Conservation (phyloP, 441 rosid genomes). For the Hura crepitans region DNA sequence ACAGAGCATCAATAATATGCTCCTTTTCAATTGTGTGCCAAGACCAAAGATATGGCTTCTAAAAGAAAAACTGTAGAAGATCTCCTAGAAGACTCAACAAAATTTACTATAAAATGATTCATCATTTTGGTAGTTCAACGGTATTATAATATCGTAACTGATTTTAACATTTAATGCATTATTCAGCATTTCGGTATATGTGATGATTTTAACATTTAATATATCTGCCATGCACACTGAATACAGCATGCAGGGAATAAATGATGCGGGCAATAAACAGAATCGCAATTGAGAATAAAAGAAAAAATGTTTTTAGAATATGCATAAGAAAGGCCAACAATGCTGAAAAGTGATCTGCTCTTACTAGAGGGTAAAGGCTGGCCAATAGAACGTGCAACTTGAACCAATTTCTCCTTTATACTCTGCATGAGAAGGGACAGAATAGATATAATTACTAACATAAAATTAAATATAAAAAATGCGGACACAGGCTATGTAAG, state of each 20-base stretch:
- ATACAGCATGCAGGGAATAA: background rate
- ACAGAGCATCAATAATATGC: background rate
- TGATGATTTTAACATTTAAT: background rate
- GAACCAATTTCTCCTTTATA: conserved; percentile 61
- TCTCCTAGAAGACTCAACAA: background rate
- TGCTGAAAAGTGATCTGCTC: conserved; percentile 15
- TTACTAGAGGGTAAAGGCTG: conserved; percentile 44
- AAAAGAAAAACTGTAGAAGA: background rate
- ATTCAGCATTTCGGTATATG: background rate
- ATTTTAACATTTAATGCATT: background rate
- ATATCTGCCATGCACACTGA: background rate
- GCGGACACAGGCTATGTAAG: background rate
- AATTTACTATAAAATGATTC: background rate
- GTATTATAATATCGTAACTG: background rate
- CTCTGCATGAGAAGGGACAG: conserved; percentile 36
- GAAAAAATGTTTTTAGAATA: background rate
- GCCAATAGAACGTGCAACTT: conserved; percentile 64
- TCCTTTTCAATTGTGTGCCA: background rate
- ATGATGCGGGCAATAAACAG: background rate
- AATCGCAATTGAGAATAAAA: background rate
- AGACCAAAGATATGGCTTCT: background rate
- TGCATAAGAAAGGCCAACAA: conserved; percentile 1
- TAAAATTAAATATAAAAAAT: background rate
- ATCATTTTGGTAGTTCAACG: background rate
- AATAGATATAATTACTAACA: background rate